Evolutionary conservation across 148 eudicot genomes (phyloP).

Genomic region (Beta vulgaris): DNA sequence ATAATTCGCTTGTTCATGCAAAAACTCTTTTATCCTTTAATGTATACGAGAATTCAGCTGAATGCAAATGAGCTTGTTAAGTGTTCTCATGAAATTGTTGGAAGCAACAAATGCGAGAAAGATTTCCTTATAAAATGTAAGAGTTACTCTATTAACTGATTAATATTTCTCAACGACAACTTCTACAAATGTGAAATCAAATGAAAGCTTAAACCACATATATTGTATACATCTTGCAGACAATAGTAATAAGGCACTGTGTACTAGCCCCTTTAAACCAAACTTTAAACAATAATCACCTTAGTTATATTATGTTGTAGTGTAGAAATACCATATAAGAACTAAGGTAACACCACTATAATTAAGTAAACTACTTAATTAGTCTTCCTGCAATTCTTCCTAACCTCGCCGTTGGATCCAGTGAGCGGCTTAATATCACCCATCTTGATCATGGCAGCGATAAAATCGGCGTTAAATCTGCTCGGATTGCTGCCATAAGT

Average conservation of each 20-base stretch:
- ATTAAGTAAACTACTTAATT: conserved; percentile 26
- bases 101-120: too few relatives aligned
- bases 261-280: background rate
- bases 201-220: background rate
- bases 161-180: background rate
- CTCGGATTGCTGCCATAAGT: conserved; percentile 24
- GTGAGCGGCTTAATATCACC: conserved; percentile 64
- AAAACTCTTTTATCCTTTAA: too few relatives aligned
- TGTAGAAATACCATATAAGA: background rate
- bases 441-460: conserved; percentile 53
- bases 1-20: too few relatives aligned
- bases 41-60: too few relatives aligned
- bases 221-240: background rate
- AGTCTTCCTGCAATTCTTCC: conserved; percentile 58
- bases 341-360: background rate
- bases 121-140: too few relatives aligned
- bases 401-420: conserved; percentile 56
- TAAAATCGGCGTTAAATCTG: conserved; percentile 45
- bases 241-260: background rate
- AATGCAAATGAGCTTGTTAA: too few relatives aligned
- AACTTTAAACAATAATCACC: background rate
- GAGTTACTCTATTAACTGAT: background rate
- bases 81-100: too few relatives aligned
- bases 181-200: background rate
- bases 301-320: background rate